Evolutionary conservation across 768 basidiomycete species (phyloP).

Genomic region (Termitomyces sp.): DNA sequence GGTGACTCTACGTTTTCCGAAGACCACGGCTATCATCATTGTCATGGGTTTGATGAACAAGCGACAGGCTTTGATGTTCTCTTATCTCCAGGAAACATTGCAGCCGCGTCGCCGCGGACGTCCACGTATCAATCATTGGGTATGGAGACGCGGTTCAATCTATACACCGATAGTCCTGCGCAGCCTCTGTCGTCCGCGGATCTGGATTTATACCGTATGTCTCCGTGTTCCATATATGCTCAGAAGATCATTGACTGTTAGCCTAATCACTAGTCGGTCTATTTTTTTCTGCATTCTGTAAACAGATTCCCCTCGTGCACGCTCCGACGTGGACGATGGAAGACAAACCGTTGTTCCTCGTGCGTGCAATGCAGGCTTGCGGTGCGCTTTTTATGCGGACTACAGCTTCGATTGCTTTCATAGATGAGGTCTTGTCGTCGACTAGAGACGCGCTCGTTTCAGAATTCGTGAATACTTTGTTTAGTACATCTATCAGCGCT

Average conservation of each 20-base stretch:
- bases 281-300: constrained; percentile 49
- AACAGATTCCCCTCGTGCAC: constrained; percentile 55
- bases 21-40: constrained; percentile 16
- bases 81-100: constrained; percentile 3
- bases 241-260: constrained; percentile 1
- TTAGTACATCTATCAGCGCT: constrained; percentile 4
- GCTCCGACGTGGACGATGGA: constrained; percentile 46
- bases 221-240: background rate
- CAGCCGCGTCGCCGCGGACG: constrained; percentile 13
- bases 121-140: constrained; percentile 10
- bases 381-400: constrained; percentile 56
- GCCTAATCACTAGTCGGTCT: constrained; percentile 33
- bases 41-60: constrained; percentile 14
- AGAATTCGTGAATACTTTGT: constrained; percentile 45
- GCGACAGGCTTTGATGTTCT: constrained; percentile 13
- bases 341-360: constrained; percentile 43
- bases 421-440: constrained; percentile 36
- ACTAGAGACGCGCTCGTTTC: constrained; percentile 44
- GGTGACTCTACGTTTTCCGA: constrained; percentile 6
- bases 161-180: background rate
- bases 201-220: constrained; percentile 54
- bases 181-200: constrained; percentile 36
- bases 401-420: constrained; percentile 42
- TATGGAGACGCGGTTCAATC: background rate
- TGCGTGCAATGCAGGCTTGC: constrained; percentile 55